Evolutionary conservation across 2,329 filamentous ascomycete genomes (phyloP).

Genomic region (Colletotrichum siamense): DNA sequence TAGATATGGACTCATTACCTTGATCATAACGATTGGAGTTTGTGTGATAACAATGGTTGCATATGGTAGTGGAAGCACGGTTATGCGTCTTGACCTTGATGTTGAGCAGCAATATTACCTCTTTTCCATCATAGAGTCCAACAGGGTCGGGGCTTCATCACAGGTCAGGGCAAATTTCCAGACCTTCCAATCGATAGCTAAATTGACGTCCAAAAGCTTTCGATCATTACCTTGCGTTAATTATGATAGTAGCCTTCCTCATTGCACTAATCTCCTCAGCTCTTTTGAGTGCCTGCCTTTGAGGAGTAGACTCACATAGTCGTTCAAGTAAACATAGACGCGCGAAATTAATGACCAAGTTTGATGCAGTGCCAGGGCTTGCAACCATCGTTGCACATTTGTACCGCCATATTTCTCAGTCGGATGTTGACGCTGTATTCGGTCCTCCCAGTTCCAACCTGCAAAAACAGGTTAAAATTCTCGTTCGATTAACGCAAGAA

Average conservation of each 20-base stretch:
- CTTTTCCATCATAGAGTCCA: neutral
- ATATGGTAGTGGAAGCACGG: neutral
- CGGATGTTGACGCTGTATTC: neutral
- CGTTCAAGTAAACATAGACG: no score
- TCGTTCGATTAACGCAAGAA: accelerated
- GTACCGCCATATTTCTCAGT: neutral
- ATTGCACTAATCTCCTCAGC: no score
- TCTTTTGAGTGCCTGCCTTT: no score
- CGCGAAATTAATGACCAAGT: no score
- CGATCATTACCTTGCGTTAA: neutral
- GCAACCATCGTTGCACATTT: neutral
- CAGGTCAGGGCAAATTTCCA: neutral
- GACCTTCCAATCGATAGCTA: neutral
- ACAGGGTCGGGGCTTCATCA: neutral
- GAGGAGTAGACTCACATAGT: no score
- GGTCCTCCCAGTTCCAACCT: neutral
- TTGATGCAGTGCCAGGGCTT: neutral
- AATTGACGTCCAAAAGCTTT: neutral
- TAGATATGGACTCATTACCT: neutral
- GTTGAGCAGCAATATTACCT: neutral
- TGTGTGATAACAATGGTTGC: neutral
- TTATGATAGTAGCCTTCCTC: neutral
- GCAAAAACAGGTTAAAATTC: neutral
- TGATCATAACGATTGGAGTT: neutral
- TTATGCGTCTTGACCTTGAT: neutral